Base-by-base conservation (phyloP, 768 basidiomycete species). In the Calocera cornea region DNA sequence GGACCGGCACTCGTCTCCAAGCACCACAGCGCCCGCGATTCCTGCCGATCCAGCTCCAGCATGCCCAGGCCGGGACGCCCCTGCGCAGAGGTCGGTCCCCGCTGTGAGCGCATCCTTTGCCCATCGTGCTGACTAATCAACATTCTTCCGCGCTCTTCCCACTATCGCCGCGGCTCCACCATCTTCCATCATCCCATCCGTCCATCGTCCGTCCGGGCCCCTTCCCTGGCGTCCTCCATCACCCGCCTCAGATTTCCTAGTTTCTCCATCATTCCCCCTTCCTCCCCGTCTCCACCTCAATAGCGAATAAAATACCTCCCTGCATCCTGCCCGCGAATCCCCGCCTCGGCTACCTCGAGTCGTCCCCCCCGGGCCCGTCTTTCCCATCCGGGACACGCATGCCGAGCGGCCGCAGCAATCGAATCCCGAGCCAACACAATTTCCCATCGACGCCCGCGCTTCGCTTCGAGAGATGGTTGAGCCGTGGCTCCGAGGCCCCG, bases 401-500 rank as follows among this genome's bases (percentile, higher is more conserved):
- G 36, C 36, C 36, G 36, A 38, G 36, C 36, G 36, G 36, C 36
- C 36, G 36, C 36, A 38, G 36, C 14, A 38, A 38, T 38, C 36
- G 36, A 14, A 38, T 14, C 36, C 14, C 36, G 5, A 38, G 14
- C 7, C 7, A 5, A 38, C 36, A 38, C 36, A 14, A 38, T 38
- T 38, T 38, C 36, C 36, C 36, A 38, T 38, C 36, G 36, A 5
- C 36, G 36, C 3, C 44, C 19, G 44, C 19, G 44, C 5, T 19
- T 27, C 27, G 2, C 5, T 10, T 60, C 54, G 54, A 60, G 14
- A 29, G 54, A 60, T 60, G 16, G 2, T 14, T 60, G 54, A 60
- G 54, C 54, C 54, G 54, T 60, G 54, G 54, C 54, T 60, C 54
- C 54, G 54, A 60, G 54, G 54, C 54, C 54, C 54, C 54, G 54